Conservation (phyloP, 768 basidiomycete species). For the Leucocoprinus sp. region DNA sequence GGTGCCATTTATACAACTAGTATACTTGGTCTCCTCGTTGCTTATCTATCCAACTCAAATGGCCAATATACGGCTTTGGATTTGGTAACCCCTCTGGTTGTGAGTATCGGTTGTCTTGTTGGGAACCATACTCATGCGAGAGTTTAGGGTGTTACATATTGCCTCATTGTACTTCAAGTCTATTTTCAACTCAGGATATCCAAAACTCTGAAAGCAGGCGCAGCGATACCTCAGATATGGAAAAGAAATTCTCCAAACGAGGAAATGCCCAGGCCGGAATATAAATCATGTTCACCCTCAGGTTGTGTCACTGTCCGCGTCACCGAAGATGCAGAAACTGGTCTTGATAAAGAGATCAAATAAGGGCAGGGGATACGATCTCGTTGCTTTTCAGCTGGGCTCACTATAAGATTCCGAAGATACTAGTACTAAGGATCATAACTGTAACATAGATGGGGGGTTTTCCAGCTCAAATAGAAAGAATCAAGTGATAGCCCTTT, state of each 20-base stretch:
- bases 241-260: neutral
- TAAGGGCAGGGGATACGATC: neutral
- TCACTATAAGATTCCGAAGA: no score
- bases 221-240: neutral
- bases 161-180: constrained; percentile 7
- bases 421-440: no score
- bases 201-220: neutral
- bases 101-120: neutral
- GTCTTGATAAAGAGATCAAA: neutral
- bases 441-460: no score
- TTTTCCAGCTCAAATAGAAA: no score
- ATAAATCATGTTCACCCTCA: neutral
- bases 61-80: constrained; percentile 5
- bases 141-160: constrained; percentile 2
- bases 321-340: neutral
- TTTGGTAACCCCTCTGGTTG: constrained; percentile 5
- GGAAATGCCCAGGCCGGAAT: neutral
- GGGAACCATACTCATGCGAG: neutral
- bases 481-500: neutral
- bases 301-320: neutral
- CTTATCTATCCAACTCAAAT: neutral
- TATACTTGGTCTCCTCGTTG: neutral
- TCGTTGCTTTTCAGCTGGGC: no score
- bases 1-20: constrained; percentile 5
- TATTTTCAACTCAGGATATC: constrained; percentile 1